Percentiles rank a stretch among this genome's conserved stretches.
These are phyloP conservation scores for Salvia miltiorrhiza DNA, from an alignment of 257 asterid genomes.

Conservation along the genomic window DNA sequence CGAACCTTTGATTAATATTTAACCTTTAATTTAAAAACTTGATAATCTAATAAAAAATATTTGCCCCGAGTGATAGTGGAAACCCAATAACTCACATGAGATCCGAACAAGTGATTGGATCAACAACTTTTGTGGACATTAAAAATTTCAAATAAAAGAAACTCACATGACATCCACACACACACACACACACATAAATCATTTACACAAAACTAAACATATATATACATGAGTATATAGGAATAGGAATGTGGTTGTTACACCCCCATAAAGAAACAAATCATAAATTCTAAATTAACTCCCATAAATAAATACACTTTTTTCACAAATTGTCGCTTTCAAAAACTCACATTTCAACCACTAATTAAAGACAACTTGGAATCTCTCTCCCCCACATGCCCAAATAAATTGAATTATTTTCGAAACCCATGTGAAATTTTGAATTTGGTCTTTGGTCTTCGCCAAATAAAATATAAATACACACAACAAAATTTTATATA, in stretches of 20 bases:
- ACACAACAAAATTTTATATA: background rate
- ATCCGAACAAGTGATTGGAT: no score
- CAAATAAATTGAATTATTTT: background rate
- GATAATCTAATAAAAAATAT: no score
- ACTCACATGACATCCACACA: no score
- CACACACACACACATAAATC: no score
- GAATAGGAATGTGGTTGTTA: background rate
- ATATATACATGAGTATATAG: background rate
- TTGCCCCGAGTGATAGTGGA: no score
- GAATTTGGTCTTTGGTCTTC: constrained; percentile 12
- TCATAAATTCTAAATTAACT: background rate
- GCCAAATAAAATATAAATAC: background rate
- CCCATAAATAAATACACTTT: background rate
- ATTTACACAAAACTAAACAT: no score
- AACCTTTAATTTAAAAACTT: no score
- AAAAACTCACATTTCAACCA: background rate
- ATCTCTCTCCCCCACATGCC: background rate
- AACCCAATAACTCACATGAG: no score
- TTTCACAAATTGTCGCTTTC: background rate
- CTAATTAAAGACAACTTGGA: background rate
- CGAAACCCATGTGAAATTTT: background rate
- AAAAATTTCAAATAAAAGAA: no score
- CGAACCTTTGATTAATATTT: no score
- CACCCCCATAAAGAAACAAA: background rate
- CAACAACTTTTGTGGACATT: no score